These are phyloP conservation scores for Phytophthora pistaciae DNA, from an alignment of 352 stramenopile species.

Conservation along the genomic window DNA sequence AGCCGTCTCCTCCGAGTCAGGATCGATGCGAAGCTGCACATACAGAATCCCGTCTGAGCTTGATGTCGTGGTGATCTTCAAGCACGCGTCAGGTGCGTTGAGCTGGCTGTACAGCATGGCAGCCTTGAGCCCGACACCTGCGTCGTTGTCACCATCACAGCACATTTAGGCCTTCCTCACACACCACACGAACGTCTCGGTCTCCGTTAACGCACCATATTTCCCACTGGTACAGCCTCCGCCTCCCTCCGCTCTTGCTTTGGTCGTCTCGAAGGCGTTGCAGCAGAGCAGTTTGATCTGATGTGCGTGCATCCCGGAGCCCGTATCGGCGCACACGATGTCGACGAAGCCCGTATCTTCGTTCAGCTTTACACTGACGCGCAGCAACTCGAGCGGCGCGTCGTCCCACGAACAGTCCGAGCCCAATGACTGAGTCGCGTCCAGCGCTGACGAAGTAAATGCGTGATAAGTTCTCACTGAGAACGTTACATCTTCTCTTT, in stretches of 20 bases:
- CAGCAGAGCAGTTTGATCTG: conserved; percentile 75
- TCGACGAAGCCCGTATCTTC: conserved; percentile 48
- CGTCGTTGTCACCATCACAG: background rate
- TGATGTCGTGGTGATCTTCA: conserved; percentile 75
- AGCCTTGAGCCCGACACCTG: conserved; percentile 81
- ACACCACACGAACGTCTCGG: background rate
- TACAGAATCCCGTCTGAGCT: conserved; percentile 70
- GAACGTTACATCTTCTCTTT: background rate
- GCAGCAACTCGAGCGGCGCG: conserved; percentile 48
- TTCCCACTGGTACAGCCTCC: conserved; percentile 54
- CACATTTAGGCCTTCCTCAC: background rate
- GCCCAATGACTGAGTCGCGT: conserved; percentile 55
- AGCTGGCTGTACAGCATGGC: conserved; percentile 81
- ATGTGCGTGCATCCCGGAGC: conserved; percentile 71
- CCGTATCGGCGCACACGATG: conserved; percentile 82
- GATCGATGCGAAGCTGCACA: conserved; percentile 75
- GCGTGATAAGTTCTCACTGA: too few species aligned
- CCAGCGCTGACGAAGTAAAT: conserved; percentile 49
- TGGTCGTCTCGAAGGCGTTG: conserved; percentile 79
- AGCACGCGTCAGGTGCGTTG: conserved; percentile 40
- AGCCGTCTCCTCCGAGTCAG: conserved; percentile 63
- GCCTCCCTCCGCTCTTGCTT: conserved; percentile 9
- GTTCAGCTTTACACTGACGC: conserved; percentile 49
- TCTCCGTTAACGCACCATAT: conserved; percentile 51
- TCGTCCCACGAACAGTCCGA: conserved; percentile 32